Evolutionary conservation across 352 stramenopile species (phyloP).

Genomic region (Pythium rishiriense): DNA sequence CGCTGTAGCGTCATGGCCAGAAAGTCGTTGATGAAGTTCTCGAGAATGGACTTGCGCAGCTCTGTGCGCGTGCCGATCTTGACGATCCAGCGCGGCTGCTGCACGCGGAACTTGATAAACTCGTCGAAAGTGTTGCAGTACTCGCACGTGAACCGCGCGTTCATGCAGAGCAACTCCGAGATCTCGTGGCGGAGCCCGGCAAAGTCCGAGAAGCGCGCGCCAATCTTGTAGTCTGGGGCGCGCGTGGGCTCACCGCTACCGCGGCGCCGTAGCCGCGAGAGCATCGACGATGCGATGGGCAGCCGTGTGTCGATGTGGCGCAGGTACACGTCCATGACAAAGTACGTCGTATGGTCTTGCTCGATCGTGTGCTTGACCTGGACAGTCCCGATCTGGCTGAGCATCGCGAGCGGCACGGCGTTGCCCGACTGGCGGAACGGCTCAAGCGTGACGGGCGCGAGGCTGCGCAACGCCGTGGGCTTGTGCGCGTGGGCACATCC

Average conservation of each 20-base stretch:
- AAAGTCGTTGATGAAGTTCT: conserved; percentile 33
- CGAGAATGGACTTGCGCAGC: conserved; percentile 26
- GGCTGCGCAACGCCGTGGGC: conserved; percentile 7
- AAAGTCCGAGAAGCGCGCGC: conserved; percentile 66
- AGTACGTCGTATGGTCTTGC: conserved; percentile 49
- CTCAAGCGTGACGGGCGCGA: conserved; percentile 33
- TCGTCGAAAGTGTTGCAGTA: conserved; percentile 50
- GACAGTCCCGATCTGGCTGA: conserved; percentile 52
- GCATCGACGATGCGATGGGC: conserved; percentile 23
- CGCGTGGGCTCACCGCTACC: conserved; percentile 7
- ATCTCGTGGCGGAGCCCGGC: conserved; percentile 51
- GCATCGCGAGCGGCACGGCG: conserved; percentile 51
- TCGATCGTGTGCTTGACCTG: conserved; percentile 48
- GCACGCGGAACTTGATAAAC: conserved; percentile 38
- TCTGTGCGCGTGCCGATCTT: conserved; percentile 28
- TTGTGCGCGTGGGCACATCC: not conserved
- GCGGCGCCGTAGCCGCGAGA: conserved; percentile 17
- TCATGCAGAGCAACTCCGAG: conserved; percentile 47
- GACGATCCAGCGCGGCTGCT: conserved; percentile 30
- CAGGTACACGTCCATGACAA: conserved; percentile 57
- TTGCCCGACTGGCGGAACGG: conserved; percentile 56
- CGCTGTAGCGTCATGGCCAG: conserved; percentile 23
- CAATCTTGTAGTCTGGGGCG: conserved; percentile 53
- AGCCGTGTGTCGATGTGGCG: conserved; percentile 36
- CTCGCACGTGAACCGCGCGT: conserved; percentile 44